Evolutionary conservation across 192 early-diverging fungal genomes (phyloP), one percentile per base, ranked within the genome.

Genomic region (Blastocladiella britannica): DNA sequence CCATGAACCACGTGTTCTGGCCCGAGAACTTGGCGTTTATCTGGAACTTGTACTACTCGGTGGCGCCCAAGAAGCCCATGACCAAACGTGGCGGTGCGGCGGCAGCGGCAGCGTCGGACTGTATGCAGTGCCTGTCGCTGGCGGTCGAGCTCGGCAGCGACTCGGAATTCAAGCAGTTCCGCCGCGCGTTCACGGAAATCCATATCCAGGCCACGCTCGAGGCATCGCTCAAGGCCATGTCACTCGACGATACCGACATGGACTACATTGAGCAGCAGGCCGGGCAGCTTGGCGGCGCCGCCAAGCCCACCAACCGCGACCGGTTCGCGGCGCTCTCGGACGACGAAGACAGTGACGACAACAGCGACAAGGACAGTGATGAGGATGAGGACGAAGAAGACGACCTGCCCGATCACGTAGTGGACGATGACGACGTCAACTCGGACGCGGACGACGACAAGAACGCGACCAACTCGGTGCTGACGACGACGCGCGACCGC

Each of bases 401-500:
- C 2, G 56, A 31, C 5, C 55, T 55, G 47, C 63, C 64, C 54
- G 77, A 71, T 53, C 60, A 60, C 4, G 71, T 65, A 26, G 75
- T 71, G 47, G 74, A 72, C 53, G 69, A 74, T 20, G 75, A 80
- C 5, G 67, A 73, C 7, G 56, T 65, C 7, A 64, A 66, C n/a
- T 54, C 55, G 4, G 72, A 72, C 22, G 59, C 67, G 9, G 68
- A 67, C 30, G 55, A 65, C 25, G 67, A 65, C 5, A 57, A 62
- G 24, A 30, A 57, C 18, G 25, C 15, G 31, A 75, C 9, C 81
- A 80, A 53, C 74, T 96, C 29, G 80, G 83, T 4, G 83, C 93
- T 29, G 89, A 89, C 0, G 81, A 81, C 69, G 87, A 87, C 37
- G 66, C 71, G 83, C 63, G 82, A 86, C 53, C 80, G 88, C 22